Evolutionary conservation across 306 rosid genomes (phyloP).

Genomic region (Cyclanthera cordifolia): DNA sequence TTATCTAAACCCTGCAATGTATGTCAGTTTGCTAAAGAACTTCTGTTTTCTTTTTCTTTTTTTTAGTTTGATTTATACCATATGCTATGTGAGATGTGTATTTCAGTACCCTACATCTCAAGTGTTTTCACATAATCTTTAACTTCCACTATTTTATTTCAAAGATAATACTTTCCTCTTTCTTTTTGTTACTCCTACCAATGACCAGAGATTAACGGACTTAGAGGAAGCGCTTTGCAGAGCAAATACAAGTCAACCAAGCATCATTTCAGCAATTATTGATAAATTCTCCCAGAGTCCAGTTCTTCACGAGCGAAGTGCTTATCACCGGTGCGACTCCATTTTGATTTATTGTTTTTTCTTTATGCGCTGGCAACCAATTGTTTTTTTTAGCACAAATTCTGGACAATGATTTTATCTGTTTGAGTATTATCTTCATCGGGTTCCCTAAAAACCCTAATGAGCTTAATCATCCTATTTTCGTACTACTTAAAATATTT

Average conservation of each 20-base stretch:
- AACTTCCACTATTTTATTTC: not conserved
- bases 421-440: not conserved
- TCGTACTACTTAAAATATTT: not conserved
- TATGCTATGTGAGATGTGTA: not conserved
- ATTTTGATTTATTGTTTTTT: not conserved
- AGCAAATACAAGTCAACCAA: constrained; percentile 41
- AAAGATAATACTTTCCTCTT: not conserved
- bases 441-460: not conserved
- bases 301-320: constrained; percentile 43
- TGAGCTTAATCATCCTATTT: not conserved
- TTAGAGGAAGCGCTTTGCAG: constrained; percentile 66
- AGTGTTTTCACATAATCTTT: not conserved
- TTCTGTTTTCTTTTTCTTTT: not conserved
- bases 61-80: not conserved
- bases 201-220: constrained; percentile 41
- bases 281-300: constrained; percentile 47
- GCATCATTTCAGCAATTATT: constrained; percentile 40
- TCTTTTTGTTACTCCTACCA: constrained; percentile 16
- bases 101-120: not conserved
- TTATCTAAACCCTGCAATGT: not conserved
- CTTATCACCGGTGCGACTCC: constrained; percentile 46
- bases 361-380: not conserved
- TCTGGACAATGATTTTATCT: not conserved
- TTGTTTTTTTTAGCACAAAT: not conserved
- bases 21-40: not conserved